phyloP scores from a whole-genome alignment of 495 filamentous ascomycete genomes.

The Sabuloglossum arenarium region DNA sequence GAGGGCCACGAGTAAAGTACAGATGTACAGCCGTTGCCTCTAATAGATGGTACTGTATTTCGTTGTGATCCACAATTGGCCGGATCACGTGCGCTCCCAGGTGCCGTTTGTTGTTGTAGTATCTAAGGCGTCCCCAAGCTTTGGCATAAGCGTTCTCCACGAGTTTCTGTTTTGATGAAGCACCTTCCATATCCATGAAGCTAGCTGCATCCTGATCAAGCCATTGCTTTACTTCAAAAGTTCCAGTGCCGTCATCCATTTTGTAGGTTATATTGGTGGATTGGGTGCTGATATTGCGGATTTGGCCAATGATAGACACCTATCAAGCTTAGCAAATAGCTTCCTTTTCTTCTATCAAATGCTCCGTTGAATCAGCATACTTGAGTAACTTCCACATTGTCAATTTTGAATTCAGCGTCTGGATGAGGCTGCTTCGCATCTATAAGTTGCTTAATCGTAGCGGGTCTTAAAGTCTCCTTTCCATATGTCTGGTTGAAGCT shows the following conservation, averaged over 20 bases:
- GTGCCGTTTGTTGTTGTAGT: conserved; percentile 58
- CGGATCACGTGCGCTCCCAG: conserved; percentile 64
- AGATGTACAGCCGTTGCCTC: conserved; percentile 78
- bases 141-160: conserved; percentile 57
- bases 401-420: conserved; percentile 57
- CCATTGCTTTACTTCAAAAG: conserved; percentile 87
- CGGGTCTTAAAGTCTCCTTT: conserved; percentile 63
- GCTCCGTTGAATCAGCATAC: conserved; percentile 12
- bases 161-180: conserved; percentile 26
- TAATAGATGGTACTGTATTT: conserved; percentile 72
- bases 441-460: conserved; percentile 85
- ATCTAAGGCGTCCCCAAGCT: conserved; percentile 58
- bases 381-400: conserved; percentile 41
- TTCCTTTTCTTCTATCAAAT: neutral
- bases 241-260: conserved; percentile 85
- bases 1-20: conserved; percentile 58
- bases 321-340: conserved; percentile 15
- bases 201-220: conserved; percentile 41
- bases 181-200: conserved; percentile 26
- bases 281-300: conserved; percentile 69
- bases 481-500: conserved; percentile 24
- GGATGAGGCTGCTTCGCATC: conserved; percentile 57
- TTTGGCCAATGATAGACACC: conserved; percentile 73
- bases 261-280: conserved; percentile 80
- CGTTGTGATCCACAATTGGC: conserved; percentile 65